A percentile compares a stretch with the other conserved stretches of the same genome.
phyloP scores from a whole-genome alignment of 495 filamentous ascomycete species.

The Thozetella sp. region DNA sequence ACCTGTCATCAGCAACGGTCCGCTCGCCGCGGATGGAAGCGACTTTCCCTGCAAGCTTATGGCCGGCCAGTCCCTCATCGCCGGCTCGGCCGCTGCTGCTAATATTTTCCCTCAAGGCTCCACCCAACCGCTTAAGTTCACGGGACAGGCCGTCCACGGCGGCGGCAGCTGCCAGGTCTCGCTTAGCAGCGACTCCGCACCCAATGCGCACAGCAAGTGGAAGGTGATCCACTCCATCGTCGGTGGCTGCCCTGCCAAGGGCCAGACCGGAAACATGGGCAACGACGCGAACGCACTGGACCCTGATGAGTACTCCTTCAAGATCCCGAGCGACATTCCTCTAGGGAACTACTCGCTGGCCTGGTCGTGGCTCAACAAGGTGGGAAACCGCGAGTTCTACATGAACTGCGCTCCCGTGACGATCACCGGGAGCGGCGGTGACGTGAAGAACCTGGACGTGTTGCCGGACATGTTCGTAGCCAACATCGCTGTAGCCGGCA shows the following conservation, averaged over 20 bases:
- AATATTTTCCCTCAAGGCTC: slow-evolving; percentile 34
- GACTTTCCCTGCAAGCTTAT: not conserved
- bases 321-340: slow-evolving; percentile 56
- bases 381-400: slow-evolving; percentile 92
- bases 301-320: slow-evolving; percentile 52
- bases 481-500: slow-evolving; percentile 59
- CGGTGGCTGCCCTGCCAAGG: slow-evolving; percentile 68
- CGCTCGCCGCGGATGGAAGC: not conserved
- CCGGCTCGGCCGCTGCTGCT: not conserved
- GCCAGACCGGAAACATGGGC: slow-evolving; percentile 39
- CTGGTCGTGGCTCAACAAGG: slow-evolving; percentile 90
- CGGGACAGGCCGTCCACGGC: slow-evolving; percentile 70
- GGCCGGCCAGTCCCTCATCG: not conserved
- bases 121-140: slow-evolving; percentile 53
- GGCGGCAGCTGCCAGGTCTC: slow-evolving; percentile 87
- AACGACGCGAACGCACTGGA: slow-evolving; percentile 20
- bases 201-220: slow-evolving; percentile 58
- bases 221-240: slow-evolving; percentile 80
- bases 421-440: slow-evolving; percentile 56
- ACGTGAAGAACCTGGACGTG: slow-evolving; percentile 46
- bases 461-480: slow-evolving; percentile 82
- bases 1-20: not conserved
- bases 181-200: slow-evolving; percentile 70
- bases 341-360: slow-evolving; percentile 69
- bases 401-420: slow-evolving; percentile 87